Evolutionary conservation across 805 yeast genomes (phyloP).

Genomic region (Cyberlindnera lachancei): DNA sequence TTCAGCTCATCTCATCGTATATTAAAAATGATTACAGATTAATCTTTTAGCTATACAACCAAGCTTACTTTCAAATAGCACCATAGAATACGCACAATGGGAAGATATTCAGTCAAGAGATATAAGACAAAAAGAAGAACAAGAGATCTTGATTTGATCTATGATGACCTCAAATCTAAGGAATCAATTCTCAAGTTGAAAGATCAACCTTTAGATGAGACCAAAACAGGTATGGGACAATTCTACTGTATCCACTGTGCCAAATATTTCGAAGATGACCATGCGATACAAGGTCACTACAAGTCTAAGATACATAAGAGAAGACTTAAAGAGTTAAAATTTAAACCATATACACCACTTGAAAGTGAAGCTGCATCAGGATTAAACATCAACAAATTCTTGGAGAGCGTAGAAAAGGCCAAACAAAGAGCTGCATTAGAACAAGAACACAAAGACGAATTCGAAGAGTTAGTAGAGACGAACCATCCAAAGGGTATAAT

Average conservation of each 20-base stretch:
- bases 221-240: constrained; percentile 91
- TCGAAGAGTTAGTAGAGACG: constrained; percentile 21
- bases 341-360: constrained; percentile 76
- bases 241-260: constrained; percentile 93
- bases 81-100: no score
- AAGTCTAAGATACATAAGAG: constrained; percentile 80
- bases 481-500: constrained; percentile 25
- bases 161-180: constrained; percentile 60
- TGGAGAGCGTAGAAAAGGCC: constrained; percentile 55
- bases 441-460: constrained; percentile 32
- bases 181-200: constrained; percentile 59
- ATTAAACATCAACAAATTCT: constrained; percentile 57
- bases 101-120: constrained; percentile 77
- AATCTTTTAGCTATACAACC: no score
- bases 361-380: constrained; percentile 94
- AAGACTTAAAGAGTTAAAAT: constrained; percentile 66
- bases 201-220: constrained; percentile 83
- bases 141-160: constrained; percentile 76
- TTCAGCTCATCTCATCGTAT: no score
- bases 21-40: no score
- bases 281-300: constrained; percentile 64
- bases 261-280: constrained; percentile 75
- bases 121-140: constrained; percentile 88
- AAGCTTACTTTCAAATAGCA: no score
- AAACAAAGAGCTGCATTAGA: constrained; percentile 43